Evolutionary conservation across 2,329 filamentous ascomycete species (phyloP), one percentile per base, ranked within the genome.

Genomic region (Sporothrix humicola): DNA sequence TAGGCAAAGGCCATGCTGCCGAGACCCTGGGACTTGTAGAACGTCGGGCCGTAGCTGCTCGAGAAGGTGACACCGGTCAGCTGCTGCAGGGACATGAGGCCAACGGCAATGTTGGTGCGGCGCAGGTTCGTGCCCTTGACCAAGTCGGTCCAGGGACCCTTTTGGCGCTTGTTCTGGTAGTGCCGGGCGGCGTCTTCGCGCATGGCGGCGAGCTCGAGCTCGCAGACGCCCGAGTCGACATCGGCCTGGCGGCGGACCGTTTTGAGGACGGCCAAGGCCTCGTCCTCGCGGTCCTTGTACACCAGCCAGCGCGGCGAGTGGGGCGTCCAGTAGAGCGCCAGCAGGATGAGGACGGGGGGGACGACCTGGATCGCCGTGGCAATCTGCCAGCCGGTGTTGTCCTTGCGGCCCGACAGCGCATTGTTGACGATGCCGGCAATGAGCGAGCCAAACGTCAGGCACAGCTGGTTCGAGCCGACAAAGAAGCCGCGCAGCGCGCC

Each of bases 231-330:
- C 15, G 44, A 26, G 17, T 71, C 69, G 15, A 71, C 69, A 31
- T 71, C 69, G 15, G 13, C 69, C 37, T 20, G 20, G 26, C 69
- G 69, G 44, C 69, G 69, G 13, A 71, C 69, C 73, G 86, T 87
- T 17, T 84, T 82, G 74, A 92, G 83, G 7, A 88, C 85, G 12
- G 84, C 83, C 17, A 86, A 81, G 0, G 88, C 89, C 74, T 90
- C 84, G 20, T 89, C 87, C 6, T 83, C 81, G 20, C 87, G 84
- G 75, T 88, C 86, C 73, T 88, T 78, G 20, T 82, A 80, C 17
- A 86, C 79, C 44, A 87, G 78, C 81, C 82, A 88, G 23, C 87
- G 83, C 0, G 87, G 87, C 1, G 82, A 85, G 76, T 88, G 87
- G 0, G 86, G 68, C 54, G 69, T 71, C 56, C 56, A 71, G 42